Conservation (phyloP, 164 flowering plant species). For the Piper betle region DNA sequence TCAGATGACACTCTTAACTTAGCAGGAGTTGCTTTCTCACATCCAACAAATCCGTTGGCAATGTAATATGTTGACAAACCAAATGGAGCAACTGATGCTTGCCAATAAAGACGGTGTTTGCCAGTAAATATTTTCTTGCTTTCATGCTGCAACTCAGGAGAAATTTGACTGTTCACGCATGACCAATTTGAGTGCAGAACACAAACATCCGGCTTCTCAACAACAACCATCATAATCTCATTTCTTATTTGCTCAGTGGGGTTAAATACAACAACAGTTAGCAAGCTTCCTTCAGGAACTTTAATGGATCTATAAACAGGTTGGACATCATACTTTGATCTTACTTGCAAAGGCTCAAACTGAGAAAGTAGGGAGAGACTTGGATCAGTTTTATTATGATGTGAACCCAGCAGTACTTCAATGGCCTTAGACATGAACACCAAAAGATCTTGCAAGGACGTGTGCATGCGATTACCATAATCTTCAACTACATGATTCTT, state of each 20-base stretch:
- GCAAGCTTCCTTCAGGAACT: constrained; percentile 53
- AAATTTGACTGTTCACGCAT: constrained; percentile 74
- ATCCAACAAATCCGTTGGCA: constrained; percentile 60
- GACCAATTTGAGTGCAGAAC: constrained; percentile 86
- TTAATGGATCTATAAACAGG: constrained; percentile 52
- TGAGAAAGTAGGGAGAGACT: constrained; percentile 26
- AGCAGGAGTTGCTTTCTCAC: constrained; percentile 75
- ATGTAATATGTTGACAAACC: constrained; percentile 82
- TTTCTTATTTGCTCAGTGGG: constrained; percentile 79
- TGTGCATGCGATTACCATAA: constrained; percentile 88
- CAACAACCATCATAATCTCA: constrained; percentile 81
- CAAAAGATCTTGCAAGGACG: constrained; percentile 79
- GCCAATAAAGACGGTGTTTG: constrained; percentile 81
- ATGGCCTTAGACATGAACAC: constrained; percentile 91
- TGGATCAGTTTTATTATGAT: constrained; percentile 58
- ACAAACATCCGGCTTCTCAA: constrained; percentile 54
- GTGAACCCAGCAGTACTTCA: constrained; percentile 66
- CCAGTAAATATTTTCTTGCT: constrained; percentile 53
- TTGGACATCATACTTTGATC: constrained; percentile 78
- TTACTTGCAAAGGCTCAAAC: constrained; percentile 64
- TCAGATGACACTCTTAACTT: constrained; percentile 31
- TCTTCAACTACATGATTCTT: constrained; percentile 91
- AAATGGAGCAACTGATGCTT: constrained; percentile 76
- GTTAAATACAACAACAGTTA: constrained; percentile 66
- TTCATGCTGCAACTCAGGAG: constrained; percentile 77